Conservation (phyloP, 805 yeast species). For the Jamesozyma rosinii region DNA sequence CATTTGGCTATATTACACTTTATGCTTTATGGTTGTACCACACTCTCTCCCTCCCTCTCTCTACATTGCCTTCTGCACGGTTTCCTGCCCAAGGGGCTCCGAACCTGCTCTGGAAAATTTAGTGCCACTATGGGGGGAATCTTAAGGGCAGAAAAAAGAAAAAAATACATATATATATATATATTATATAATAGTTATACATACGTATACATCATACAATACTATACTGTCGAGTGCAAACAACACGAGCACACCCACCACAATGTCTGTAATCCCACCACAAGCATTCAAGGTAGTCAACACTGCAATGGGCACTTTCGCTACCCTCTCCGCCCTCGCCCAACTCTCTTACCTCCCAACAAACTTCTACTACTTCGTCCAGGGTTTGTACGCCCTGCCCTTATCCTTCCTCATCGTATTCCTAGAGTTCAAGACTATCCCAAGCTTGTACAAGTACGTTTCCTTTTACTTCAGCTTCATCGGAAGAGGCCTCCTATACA, state of each 20-base stretch:
- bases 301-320: constrained; percentile 43
- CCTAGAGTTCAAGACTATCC: constrained; percentile 37
- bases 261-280: constrained; percentile 10
- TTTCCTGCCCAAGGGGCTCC: too few species aligned
- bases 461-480: constrained; percentile 58
- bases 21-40: too few species aligned
- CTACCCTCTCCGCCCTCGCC: constrained; percentile 32
- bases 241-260: too few species aligned
- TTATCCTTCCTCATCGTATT: constrained; percentile 47
- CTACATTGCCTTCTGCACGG: neutral
- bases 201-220: too few species aligned
- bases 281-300: constrained; percentile 36
- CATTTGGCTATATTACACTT: too few species aligned
- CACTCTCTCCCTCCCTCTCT: neutral
- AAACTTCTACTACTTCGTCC: constrained; percentile 36
- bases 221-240: too few species aligned
- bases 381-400: constrained; percentile 48
- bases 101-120: too few species aligned
- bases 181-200: too few species aligned
- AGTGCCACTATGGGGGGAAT: too few species aligned
- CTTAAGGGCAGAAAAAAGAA: neutral
- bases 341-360: constrained; percentile 15
- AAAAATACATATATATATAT: too few species aligned
- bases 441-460: constrained; percentile 54
- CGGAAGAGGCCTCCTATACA: constrained; percentile 40